Percentiles rank a stretch among this genome's conserved stretches.
These are phyloP conservation scores for Porodaedalea pini DNA, from an alignment of 1,284 basidiomycete species.

Conservation along the genomic window DNA sequence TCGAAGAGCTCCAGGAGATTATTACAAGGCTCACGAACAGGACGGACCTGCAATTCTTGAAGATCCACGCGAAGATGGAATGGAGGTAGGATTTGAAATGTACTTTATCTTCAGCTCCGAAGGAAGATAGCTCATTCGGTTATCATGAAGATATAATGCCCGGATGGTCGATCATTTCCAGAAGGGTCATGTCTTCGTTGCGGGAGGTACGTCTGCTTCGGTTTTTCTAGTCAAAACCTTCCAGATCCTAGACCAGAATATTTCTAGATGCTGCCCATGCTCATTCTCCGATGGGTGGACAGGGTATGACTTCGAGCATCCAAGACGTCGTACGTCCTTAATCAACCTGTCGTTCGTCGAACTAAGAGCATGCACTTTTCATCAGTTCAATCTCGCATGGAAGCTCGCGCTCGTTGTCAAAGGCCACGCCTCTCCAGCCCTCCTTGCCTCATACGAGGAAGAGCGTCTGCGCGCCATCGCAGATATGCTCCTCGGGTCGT, in stretches of 20 bases:
- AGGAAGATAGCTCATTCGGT: slow-evolving; percentile 22
- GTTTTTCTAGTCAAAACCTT: too few species aligned
- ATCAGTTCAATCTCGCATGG: slow-evolving; percentile 40
- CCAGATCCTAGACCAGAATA: too few species aligned
- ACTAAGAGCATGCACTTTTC: neutral
- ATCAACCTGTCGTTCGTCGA: neutral
- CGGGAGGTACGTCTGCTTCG: slow-evolving; percentile 29
- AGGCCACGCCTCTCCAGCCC: slow-evolving; percentile 28
- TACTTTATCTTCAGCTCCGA: too few species aligned
- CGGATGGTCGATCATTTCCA: slow-evolving; percentile 36
- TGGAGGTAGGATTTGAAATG: slow-evolving; percentile 16
- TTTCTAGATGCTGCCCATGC: slow-evolving; percentile 39
- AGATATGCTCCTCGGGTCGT: slow-evolving; percentile 32
- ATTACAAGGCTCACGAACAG: neutral
- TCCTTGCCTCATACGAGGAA: slow-evolving; percentile 34
- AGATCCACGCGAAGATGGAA: slow-evolving; percentile 8
- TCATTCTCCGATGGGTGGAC: slow-evolving; percentile 44
- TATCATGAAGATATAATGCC: slow-evolving; percentile 35
- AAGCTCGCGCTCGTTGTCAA: slow-evolving; percentile 39
- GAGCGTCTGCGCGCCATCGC: slow-evolving; percentile 40
- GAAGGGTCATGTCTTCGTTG: slow-evolving; percentile 34
- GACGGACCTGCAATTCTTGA: neutral
- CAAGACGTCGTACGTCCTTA: slow-evolving; percentile 39
- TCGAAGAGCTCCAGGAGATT: slow-evolving; percentile 2
- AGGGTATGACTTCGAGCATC: slow-evolving; percentile 40